Evolutionary conservation across 345 rosid species (phyloP).

Genomic region (Turnera subulata): DNA sequence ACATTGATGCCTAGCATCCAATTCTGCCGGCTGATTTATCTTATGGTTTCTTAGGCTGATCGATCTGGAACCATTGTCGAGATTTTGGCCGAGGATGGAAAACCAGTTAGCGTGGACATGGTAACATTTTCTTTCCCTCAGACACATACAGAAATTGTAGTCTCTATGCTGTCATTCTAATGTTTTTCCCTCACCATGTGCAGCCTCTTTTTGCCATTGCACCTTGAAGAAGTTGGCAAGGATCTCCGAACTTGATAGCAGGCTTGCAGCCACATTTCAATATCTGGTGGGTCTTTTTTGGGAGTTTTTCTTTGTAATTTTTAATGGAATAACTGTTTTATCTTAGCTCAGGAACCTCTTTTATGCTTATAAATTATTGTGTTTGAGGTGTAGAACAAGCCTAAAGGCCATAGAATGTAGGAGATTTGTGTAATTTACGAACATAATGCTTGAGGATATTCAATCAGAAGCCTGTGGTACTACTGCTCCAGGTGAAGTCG

Average conservation of each 20-base stretch:
- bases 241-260: slow-evolving; percentile 10
- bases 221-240: slow-evolving; percentile 37
- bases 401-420: slow-evolving; percentile 2
- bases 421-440: background rate
- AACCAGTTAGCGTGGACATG: slow-evolving; percentile 79
- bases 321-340: slow-evolving; percentile 13
- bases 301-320: slow-evolving; percentile 9
- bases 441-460: slow-evolving; percentile 1
- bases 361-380: background rate
- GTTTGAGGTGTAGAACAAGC: slow-evolving; percentile 2
- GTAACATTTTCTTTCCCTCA: slow-evolving; percentile 28
- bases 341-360: slow-evolving; percentile 1
- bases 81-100: slow-evolving; percentile 73
- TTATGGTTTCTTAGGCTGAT: slow-evolving; percentile 60
- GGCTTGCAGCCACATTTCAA: background rate
- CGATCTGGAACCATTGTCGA: slow-evolving; percentile 83
- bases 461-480: too few species aligned
- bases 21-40: background rate
- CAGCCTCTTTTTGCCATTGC: slow-evolving; percentile 78
- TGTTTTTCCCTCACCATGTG: slow-evolving; percentile 13
- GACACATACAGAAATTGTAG: background rate
- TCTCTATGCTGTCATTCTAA: background rate
- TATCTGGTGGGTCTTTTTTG: slow-evolving; percentile 4
- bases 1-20: background rate
- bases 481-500: too few species aligned